A percentile compares a stretch with the other conserved stretches of the same genome.
These are phyloP conservation scores for Cystobasidium slooffiae DNA, from an alignment of 1,284 basidiomycete genomes.

Conservation along the genomic window DNA sequence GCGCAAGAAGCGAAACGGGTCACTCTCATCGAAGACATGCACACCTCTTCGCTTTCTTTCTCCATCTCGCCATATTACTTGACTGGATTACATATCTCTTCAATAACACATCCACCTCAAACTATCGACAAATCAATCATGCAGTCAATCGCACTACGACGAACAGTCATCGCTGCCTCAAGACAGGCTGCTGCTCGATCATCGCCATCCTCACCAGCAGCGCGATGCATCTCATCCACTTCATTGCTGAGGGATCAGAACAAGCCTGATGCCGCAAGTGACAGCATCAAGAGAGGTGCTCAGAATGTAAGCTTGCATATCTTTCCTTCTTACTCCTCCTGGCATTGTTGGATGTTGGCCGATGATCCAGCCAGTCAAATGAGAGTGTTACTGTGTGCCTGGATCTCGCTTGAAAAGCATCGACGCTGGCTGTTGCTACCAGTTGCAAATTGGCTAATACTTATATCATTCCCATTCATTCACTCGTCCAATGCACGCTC, in stretches of 20 bases:
- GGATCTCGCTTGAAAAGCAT: neutral
- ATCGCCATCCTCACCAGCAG: neutral
- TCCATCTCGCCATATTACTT: neutral
- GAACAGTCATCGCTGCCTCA: neutral
- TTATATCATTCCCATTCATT: neutral
- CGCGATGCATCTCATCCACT: constrained; percentile 8
- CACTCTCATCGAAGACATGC: neutral
- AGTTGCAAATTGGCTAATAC: constrained; percentile 5
- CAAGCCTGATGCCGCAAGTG: constrained; percentile 27
- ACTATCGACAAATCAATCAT: neutral
- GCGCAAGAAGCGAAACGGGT: neutral
- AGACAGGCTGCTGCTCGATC: constrained; percentile 9
- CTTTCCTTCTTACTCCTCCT: neutral
- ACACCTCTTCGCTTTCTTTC: neutral
- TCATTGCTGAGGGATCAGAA: neutral
- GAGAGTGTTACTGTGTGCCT: neutral
- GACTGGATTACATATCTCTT: neutral
- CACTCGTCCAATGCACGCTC: neutral
- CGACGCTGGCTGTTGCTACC: neutral
- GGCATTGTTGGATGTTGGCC: too few species aligned
- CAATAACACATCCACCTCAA: neutral
- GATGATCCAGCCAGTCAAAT: neutral
- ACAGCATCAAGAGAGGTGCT: constrained; percentile 34
- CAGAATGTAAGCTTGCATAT: constrained; percentile 23
- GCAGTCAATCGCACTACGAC: constrained; percentile 16